Conservation (phyloP, 2,329 filamentous ascomycete genomes). For the Fonsecaea pedrosoi region DNA sequence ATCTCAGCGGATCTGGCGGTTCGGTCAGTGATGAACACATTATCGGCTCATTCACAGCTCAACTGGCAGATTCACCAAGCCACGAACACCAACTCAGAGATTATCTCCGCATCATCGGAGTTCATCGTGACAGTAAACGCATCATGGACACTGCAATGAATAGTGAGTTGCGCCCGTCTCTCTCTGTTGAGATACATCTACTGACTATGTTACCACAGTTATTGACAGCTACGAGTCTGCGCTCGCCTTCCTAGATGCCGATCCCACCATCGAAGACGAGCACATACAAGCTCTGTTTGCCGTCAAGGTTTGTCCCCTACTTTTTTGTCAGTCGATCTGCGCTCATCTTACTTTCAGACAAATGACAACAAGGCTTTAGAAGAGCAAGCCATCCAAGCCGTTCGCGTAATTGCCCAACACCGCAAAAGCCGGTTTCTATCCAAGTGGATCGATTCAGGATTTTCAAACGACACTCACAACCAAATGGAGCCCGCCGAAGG, state of each 20-base stretch:
- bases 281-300: conserved; percentile 64
- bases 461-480: conserved; percentile 55
- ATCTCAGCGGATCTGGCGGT: conserved; percentile 56
- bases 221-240: conserved; percentile 70
- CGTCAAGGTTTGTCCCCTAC: conserved; percentile 55
- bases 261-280: conserved; percentile 59
- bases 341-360: conserved; percentile 46
- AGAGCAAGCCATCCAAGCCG: conserved; percentile 61
- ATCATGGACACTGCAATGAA: conserved; percentile 66
- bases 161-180: conserved; percentile 46
- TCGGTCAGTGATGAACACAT: conserved; percentile 64
- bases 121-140: conserved; percentile 61
- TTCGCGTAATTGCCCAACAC: conserved; percentile 64
- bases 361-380: conserved; percentile 59
- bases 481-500: conserved; percentile 65
- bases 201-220: conserved; percentile 43
- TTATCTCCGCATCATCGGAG: conserved; percentile 66
- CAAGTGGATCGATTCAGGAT: conserved; percentile 61
- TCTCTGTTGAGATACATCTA: conserved; percentile 18
- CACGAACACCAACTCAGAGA: conserved; percentile 64
- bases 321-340: not conserved
- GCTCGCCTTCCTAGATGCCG: conserved; percentile 65
- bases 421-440: conserved; percentile 63
- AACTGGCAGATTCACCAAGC: conserved; percentile 60
- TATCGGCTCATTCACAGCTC: conserved; percentile 66